Percentiles rank a stretch among this genome's conserved stretches.
phyloP scores from a whole-genome alignment of 2,329 filamentous ascomycete species.

The Didymella keratinophila region DNA sequence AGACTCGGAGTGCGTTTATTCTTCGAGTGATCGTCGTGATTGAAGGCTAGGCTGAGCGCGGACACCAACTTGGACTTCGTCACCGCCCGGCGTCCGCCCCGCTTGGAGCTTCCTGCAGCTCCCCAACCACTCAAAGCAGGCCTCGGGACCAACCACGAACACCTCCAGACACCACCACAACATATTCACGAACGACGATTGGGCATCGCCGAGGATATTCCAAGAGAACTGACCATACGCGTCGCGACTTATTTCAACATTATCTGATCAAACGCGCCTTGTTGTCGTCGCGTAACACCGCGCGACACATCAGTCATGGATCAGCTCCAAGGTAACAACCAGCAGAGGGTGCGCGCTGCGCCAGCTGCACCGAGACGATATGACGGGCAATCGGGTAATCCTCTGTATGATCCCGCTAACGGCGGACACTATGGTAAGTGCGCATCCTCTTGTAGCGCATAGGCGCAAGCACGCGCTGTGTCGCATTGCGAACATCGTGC shows the following conservation, averaged over 20 bases:
- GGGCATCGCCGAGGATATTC: slow-evolving; percentile 26
- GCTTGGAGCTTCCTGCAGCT: slow-evolving; percentile 34
- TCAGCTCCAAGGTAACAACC: slow-evolving; percentile 46
- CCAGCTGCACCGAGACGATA: slow-evolving; percentile 54
- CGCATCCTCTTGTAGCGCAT: slow-evolving; percentile 6
- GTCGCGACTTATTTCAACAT: slow-evolving; percentile 5
- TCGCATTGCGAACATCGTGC: slow-evolving; percentile 25
- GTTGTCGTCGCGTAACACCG: slow-evolving; percentile 45
- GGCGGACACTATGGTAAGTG: slow-evolving; percentile 60
- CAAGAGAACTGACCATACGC: slow-evolving; percentile 1
- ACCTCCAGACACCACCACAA: slow-evolving; percentile 41
- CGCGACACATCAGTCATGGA: slow-evolving; percentile 48
- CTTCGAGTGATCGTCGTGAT: slow-evolving; percentile 2
- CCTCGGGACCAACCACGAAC: slow-evolving; percentile 46
- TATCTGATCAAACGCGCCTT: slow-evolving; percentile 33
- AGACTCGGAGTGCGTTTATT: not conserved
- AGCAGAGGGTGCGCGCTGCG: slow-evolving; percentile 50
- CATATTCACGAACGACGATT: slow-evolving; percentile 37
- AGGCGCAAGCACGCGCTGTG: slow-evolving; percentile 13
- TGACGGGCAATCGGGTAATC: slow-evolving; percentile 59
- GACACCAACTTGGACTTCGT: slow-evolving; percentile 10
- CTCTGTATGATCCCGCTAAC: slow-evolving; percentile 56
- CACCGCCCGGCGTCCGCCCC: slow-evolving; percentile 28
- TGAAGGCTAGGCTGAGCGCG: slow-evolving; percentile 4
- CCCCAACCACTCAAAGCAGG: slow-evolving; percentile 43